Conservation (phyloP, 2,329 filamentous ascomycete genomes). For the Tolypocladium paradoxum region DNA sequence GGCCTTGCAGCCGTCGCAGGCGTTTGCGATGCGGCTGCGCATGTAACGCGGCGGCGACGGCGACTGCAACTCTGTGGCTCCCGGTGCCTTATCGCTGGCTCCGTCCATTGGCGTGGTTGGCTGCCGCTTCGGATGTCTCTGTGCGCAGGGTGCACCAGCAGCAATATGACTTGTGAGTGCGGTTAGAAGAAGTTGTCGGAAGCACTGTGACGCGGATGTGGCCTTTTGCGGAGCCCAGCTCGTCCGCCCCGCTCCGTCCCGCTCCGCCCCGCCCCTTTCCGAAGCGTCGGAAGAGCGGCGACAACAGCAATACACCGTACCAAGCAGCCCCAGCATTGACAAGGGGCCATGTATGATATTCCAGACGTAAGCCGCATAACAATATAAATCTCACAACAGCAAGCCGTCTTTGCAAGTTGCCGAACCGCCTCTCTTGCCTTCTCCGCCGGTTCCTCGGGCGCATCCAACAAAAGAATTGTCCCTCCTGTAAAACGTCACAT, state of each 20-base stretch:
- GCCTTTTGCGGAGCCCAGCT: background rate
- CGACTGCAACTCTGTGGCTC: background rate
- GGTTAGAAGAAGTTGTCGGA: background rate
- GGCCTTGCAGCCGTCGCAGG: slow-evolving; percentile 43
- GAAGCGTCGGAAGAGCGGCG: background rate
- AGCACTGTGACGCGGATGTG: background rate
- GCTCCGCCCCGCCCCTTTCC: background rate
- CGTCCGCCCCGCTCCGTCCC: background rate
- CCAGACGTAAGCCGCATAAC: background rate
- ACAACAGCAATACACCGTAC: background rate
- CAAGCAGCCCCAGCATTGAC: too few relatives aligned
- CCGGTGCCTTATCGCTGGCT: background rate
- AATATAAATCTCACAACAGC: background rate
- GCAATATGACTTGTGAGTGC: background rate
- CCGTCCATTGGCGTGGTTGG: background rate
- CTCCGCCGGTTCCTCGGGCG: background rate
- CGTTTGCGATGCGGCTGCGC: slow-evolving; percentile 35
- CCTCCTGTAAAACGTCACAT: too few relatives aligned
- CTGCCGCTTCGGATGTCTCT: background rate
- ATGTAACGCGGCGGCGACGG: background rate
- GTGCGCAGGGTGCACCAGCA: background rate
- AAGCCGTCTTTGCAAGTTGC: background rate
- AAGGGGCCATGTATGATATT: too few relatives aligned
- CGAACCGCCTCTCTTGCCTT: background rate
- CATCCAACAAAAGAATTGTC: background rate